phyloP scores from a whole-genome alignment of 1,284 basidiomycete species.

The Wallemia mellicola region DNA sequence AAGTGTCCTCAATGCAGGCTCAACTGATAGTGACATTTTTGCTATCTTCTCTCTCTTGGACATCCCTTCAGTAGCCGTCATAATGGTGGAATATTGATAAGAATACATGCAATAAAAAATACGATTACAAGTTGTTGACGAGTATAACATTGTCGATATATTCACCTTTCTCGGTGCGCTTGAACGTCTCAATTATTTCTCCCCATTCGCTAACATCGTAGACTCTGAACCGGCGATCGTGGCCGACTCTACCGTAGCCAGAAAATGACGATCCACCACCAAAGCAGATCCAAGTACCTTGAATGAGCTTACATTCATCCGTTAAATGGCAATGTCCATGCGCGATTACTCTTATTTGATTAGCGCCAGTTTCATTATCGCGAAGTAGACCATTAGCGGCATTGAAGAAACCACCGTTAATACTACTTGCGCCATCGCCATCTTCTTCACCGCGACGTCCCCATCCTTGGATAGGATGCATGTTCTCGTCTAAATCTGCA shows the following conservation, averaged over 20 bases:
- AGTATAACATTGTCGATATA: constrained; percentile 25
- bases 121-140: background rate
- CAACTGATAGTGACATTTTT: constrained; percentile 51
- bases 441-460: background rate
- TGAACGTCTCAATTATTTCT: constrained; percentile 63
- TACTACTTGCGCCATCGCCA: background rate
- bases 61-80: no score
- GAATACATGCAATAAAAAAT: no score
- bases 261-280: constrained; percentile 72
- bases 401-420: background rate
- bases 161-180: constrained; percentile 43
- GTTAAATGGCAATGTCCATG: constrained; percentile 17
- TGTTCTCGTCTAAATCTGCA: background rate
- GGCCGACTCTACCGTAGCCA: constrained; percentile 50
- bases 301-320: constrained; percentile 21
- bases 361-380: background rate
- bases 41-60: background rate
- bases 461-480: background rate
- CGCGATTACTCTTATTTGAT: constrained; percentile 22
- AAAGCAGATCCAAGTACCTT: constrained; percentile 78
- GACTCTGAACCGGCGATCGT: constrained; percentile 54
- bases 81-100: no score
- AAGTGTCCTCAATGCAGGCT: constrained; percentile 57
- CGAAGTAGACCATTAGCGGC: background rate
- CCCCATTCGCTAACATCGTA: constrained; percentile 62